Percentiles rank a stretch among this genome's conserved stretches.
Conservation (phyloP, 2,329 filamentous ascomycete species). For the Decorospora gaudefroyi region DNA sequence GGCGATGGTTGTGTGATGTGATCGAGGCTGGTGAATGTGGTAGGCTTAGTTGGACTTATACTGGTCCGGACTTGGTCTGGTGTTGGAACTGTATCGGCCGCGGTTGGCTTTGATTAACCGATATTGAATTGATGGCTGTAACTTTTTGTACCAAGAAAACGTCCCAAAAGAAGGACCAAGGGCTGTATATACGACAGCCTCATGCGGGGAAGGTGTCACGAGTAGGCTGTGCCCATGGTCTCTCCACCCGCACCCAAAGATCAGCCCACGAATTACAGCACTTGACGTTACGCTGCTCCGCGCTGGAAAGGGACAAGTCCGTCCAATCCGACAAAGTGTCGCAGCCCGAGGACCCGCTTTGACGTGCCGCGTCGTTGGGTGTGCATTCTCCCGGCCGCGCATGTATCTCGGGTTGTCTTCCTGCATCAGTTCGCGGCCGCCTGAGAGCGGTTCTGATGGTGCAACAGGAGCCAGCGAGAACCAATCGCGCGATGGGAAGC, state of each 20-base stretch:
- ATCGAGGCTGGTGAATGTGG: constrained; percentile 3
- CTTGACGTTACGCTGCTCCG: constrained; percentile 18
- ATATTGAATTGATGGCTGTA: constrained; percentile 18
- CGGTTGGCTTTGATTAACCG: constrained; percentile 15
- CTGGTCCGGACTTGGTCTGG: neutral
- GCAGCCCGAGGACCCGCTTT: constrained; percentile 20
- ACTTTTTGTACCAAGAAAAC: constrained; percentile 21
- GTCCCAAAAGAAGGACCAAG: constrained; percentile 23
- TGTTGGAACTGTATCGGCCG: constrained; percentile 23
- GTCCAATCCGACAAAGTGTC: constrained; percentile 34
- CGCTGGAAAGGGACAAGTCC: constrained; percentile 10
- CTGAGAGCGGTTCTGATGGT: constrained; percentile 19
- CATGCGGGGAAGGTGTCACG: constrained; percentile 37
- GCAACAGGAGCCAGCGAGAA: constrained; percentile 25
- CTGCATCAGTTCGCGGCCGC: constrained; percentile 15
- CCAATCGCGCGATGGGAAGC: constrained; percentile 16
- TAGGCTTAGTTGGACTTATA: constrained; percentile 13
- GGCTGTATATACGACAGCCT: constrained; percentile 30
- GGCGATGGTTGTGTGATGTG: constrained; percentile 16
- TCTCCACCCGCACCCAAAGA: constrained; percentile 31
- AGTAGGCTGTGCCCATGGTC: constrained; percentile 34
- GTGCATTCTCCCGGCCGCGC: constrained; percentile 43
- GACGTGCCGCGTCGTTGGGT: constrained; percentile 26
- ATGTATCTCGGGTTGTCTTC: constrained; percentile 22
- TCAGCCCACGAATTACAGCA: constrained; percentile 45